Evolutionary conservation across 257 asterid species (phyloP), one percentile per base, ranked within the genome.

Genomic region (Scutellaria barbata): DNA sequence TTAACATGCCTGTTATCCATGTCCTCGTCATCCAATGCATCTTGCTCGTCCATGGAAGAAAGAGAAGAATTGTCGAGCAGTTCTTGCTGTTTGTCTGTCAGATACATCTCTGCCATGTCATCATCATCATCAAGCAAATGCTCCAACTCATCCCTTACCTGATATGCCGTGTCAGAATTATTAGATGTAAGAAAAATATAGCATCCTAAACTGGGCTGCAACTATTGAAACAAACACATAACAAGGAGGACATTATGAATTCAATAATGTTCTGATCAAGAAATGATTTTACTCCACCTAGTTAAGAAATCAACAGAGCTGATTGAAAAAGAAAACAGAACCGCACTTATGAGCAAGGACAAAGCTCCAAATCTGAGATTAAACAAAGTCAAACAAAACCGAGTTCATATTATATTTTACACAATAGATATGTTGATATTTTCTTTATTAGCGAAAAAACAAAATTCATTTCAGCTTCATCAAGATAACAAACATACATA

Each of bases 71-170:
- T 72, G 39, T 84, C 96, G 7, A 87, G 97, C 75, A 84, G 95
- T 63, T 82, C 90, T 77, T 84, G 83, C 56, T 86, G 86, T 81
- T 93, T 93, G 10, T 93, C 98, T 7, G 96, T 93, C 75, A 93
- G 82, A 82, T 90, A 93, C 98, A 93, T 93, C 85, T 90, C 98
- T 11, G 97, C 98, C 97, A 93, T 90, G 69, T 93, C 98, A 46
- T 90, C 97, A 42, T 93, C 97, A 58, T 93, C 98, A 35, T 93
- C 97, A 10, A 93, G 91, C 85, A 93, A 83, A 85, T 93, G 96
- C 84, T 94, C 98, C 75, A 94, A 73, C 81, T 94, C 98, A 79
- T 90, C 98, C 69, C 96, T 84, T n/a, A 91, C 98, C 98, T 94
- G 81, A 75, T 69, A 72, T 69, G 68, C 25, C 47, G 55, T 45